These are phyloP conservation scores for Dacryopinax primogenitus DNA, from an alignment of 768 basidiomycete species.

Conservation along the genomic window DNA sequence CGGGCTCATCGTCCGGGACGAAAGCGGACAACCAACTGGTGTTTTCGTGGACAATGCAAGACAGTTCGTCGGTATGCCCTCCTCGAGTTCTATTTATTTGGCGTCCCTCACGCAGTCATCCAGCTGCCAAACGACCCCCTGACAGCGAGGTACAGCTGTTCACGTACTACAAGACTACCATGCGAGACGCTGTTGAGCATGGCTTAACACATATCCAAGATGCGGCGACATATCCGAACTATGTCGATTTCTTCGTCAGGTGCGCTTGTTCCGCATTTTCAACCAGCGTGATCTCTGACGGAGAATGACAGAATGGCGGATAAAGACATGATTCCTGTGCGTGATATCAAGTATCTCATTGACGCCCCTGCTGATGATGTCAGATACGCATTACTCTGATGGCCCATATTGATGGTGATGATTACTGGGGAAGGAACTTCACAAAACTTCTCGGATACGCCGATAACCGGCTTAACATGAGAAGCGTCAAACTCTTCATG, in stretches of 20 bases:
- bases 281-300: conserved; percentile 3
- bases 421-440: conserved; percentile 55
- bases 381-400: conserved; percentile 47
- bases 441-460: conserved; percentile 44
- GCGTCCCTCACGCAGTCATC: background rate
- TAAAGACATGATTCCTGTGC: conserved; percentile 51
- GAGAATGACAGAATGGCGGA: conserved; percentile 47
- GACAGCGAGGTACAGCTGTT: conserved; percentile 47
- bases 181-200: conserved; percentile 54
- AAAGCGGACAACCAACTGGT: conserved; percentile 55
- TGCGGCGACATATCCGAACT: conserved; percentile 41
- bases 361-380: background rate
- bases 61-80: conserved; percentile 39
- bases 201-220: conserved; percentile 86
- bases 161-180: conserved; percentile 49
- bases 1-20: conserved; percentile 59
- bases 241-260: conserved; percentile 55
- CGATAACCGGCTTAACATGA: conserved; percentile 51
- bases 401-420: conserved; percentile 46
- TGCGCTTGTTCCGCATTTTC: conserved; percentile 25
- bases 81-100: background rate
- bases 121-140: conserved; percentile 37
- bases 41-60: conserved; percentile 84
- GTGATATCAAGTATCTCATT: conserved; percentile 20
- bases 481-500: conserved; percentile 59